Base-by-base conservation (phyloP, 768 basidiomycete species). In the Saitozyma sp. region DNA sequence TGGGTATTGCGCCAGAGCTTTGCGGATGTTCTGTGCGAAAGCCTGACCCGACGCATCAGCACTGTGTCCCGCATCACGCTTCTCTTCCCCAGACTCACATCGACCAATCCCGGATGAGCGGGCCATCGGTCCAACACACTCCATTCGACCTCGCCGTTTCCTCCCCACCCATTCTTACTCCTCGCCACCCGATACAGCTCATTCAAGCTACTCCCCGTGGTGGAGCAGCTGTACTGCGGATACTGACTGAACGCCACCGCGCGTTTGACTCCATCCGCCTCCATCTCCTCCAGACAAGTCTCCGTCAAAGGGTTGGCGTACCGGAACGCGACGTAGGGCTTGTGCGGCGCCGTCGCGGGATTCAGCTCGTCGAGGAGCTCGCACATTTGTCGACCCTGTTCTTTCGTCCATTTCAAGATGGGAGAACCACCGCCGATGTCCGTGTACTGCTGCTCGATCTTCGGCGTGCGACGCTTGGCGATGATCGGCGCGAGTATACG, bases 41-140 rank as follows among this genome's bases (percentile, higher is more conserved):
- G 96, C 91, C 94, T 98, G 13, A 52, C 13, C 11, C 45, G 45
- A 13, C 13, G n/a, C 3, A 3, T 46, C 45, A 29, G 29, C 29
- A 29, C 29, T 29, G 29, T 29, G 29, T 2, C 29, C 29, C 29
- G 29, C 29, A 29, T 29, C 5, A 29, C 29, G 29, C 29, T 10
- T n/a, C 9, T 1, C 10, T 9, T 11, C 13, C 0, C 2, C 7
- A 7, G 19, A 65, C 78, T 68, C 74, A 92, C 95, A 84, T 98
- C 92, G 63, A 99, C 85, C 73, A 98, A 90, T 5, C 96, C 96
- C 6, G 89, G 84, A 78, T 99, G 91, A 9, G 91, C 92, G 9
- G 92, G 93, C 96, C 96, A 99, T 37, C 96, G 86, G 81, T 99
- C 96, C 74, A 99, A 89, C 7, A 98, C 93, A 76, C 91, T 95